A percentile compares a stretch with the other conserved stretches of the same genome.
These are phyloP conservation scores for Mycena alexandri DNA, from an alignment of 768 basidiomycete genomes.

Conservation along the genomic window DNA sequence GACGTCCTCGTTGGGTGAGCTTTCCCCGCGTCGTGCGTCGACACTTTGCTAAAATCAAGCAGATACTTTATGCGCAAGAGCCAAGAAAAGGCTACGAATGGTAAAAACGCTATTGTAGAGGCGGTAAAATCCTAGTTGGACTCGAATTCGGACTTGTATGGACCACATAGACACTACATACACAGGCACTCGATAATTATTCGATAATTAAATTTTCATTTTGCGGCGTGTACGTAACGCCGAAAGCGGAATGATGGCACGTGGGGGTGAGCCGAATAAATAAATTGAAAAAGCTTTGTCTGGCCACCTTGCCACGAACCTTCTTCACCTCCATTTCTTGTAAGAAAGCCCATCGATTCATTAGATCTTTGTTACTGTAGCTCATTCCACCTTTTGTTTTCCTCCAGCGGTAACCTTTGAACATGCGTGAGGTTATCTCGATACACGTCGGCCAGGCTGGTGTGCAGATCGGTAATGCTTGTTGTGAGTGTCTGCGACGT, in stretches of 20 bases:
- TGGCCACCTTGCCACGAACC: constrained; percentile 44
- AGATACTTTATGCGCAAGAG: constrained; percentile 66
- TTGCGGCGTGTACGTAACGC: no score
- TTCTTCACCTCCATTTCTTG: constrained; percentile 43
- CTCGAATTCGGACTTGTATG: not conserved
- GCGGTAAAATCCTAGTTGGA: constrained; percentile 26
- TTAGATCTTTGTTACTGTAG: not conserved
- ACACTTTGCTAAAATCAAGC: constrained; percentile 16
- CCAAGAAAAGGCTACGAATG: constrained; percentile 49
- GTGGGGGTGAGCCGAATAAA: not conserved
- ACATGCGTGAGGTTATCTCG: constrained; percentile 97
- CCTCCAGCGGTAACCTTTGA: constrained; percentile 34
- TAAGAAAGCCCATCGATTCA: constrained; percentile 46
- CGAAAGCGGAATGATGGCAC: no score
- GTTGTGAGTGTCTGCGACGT: constrained; percentile 77
- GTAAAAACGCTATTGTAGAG: constrained; percentile 45
- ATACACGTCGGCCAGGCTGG: constrained; percentile 99
- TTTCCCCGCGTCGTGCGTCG: not conserved
- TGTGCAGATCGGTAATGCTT: constrained; percentile 98
- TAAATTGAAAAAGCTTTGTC: constrained; percentile 5
- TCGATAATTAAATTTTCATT: no score
- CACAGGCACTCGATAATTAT: no score
- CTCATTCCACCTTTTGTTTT: not conserved
- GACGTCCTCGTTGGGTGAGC: constrained; percentile 62
- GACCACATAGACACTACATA: not conserved